These are phyloP conservation scores for Russula griseocarnosa DNA, from an alignment of 768 basidiomycete species.

Conservation along the genomic window DNA sequence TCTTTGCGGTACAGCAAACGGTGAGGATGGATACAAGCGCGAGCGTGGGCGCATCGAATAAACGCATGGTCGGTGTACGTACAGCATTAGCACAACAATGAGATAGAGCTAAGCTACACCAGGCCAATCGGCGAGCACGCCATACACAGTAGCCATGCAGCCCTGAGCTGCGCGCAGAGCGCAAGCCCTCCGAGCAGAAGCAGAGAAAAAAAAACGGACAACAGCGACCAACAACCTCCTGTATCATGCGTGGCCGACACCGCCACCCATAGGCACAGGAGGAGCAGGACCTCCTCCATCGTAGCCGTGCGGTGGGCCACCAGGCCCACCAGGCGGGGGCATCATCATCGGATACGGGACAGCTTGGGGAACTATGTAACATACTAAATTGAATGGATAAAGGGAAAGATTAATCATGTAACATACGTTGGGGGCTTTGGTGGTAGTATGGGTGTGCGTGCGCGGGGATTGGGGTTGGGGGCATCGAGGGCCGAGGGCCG, in stretches of 20 bases:
- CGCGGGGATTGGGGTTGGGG: constrained; percentile 83
- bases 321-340: constrained; percentile 67
- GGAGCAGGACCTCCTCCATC: constrained; percentile 64
- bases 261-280: constrained; percentile 75
- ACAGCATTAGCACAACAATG: constrained; percentile 13
- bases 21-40: constrained; percentile 15
- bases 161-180: constrained; percentile 6
- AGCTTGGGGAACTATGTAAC: constrained; percentile 68
- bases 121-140: neutral
- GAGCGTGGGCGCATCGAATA: constrained; percentile 2
- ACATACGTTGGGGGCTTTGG: constrained; percentile 81
- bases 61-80: constrained; percentile 22
- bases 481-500: constrained; percentile 81
- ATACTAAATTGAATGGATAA: constrained; percentile 19
- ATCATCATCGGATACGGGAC: constrained; percentile 92
- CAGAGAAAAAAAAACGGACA: constrained; percentile 22
- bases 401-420: constrained; percentile 25
- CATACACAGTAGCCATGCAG: constrained; percentile 8
- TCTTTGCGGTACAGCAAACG: neutral
- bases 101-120: constrained; percentile 11
- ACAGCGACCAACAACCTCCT: constrained; percentile 13
- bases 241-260: constrained; percentile 55
- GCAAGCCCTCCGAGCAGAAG: constrained; percentile 19
- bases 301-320: constrained; percentile 66
- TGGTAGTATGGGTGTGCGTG: constrained; percentile 88